Evolutionary conservation across 2,329 filamentous ascomycete species (phyloP).

Genomic region (Graphilbum ipis-grandicollis): DNA sequence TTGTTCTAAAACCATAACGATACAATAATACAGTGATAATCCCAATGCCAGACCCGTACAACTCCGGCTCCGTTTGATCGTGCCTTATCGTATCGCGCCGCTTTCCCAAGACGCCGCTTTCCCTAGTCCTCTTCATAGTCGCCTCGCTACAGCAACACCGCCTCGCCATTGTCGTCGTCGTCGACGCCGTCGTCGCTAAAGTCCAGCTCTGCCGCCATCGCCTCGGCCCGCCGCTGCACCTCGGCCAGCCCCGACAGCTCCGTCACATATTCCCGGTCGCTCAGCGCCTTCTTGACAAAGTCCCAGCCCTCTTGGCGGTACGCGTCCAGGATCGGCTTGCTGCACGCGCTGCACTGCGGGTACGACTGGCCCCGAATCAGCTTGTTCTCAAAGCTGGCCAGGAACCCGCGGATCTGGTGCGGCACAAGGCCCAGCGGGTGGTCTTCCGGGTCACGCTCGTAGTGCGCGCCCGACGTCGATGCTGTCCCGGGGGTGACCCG

Average conservation of each 20-base stretch:
- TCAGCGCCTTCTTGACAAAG: constrained; percentile 58
- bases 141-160: constrained; percentile 29
- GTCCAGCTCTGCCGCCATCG: constrained; percentile 34
- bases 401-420: constrained; percentile 65
- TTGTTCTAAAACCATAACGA: too few species aligned
- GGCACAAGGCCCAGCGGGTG: constrained; percentile 55
- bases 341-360: constrained; percentile 68
- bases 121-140: not conserved
- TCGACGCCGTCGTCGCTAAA: constrained; percentile 41
- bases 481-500: not conserved
- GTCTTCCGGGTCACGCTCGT: constrained; percentile 36
- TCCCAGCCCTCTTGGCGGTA: constrained; percentile 56
- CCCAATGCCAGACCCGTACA: too few species aligned
- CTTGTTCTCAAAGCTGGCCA: constrained; percentile 57
- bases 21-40: too few species aligned
- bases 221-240: constrained; percentile 44
- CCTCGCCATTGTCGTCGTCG: constrained; percentile 32
- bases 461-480: constrained; percentile 16
- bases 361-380: constrained; percentile 59
- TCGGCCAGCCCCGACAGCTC: constrained; percentile 60
- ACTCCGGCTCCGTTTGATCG: too few species aligned
- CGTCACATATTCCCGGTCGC: constrained; percentile 61
- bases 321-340: constrained; percentile 46
- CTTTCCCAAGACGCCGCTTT: not conserved
- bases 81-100: too few species aligned